Conservation (phyloP, 805 yeast genomes). For the Lachancea thermotolerans region DNA sequence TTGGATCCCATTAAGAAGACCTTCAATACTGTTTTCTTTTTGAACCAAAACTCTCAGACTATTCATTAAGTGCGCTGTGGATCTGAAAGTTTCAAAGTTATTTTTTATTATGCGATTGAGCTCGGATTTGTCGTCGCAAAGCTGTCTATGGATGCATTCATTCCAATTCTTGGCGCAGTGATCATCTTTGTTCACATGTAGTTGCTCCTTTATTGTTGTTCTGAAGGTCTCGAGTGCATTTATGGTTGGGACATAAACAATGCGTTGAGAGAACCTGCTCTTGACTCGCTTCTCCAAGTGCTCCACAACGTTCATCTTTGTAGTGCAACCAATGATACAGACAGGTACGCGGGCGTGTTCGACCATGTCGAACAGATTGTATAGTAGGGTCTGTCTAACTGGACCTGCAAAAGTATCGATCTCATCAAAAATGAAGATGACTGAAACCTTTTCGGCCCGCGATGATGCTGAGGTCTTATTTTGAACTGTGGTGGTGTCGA, state of each 20-base stretch:
- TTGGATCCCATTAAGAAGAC: slow-evolving; percentile 20
- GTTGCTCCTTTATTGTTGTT: slow-evolving; percentile 36
- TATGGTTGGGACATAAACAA: slow-evolving; percentile 53
- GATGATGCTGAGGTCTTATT: slow-evolving; percentile 8
- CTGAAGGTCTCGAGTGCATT: slow-evolving; percentile 43
- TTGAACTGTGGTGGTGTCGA: slow-evolving; percentile 34
- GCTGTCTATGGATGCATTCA: slow-evolving; percentile 25
- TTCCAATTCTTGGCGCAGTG: slow-evolving; percentile 41
- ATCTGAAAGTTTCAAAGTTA: slow-evolving; percentile 54
- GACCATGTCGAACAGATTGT: slow-evolving; percentile 82
- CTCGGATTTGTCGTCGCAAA: slow-evolving; percentile 27
- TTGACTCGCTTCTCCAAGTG: slow-evolving; percentile 85
- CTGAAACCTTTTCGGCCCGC: slow-evolving; percentile 38
- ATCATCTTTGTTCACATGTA: slow-evolving; percentile 28
- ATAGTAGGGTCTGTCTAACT: slow-evolving; percentile 73
- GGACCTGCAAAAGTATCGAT: slow-evolving; percentile 70
- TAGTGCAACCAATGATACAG: slow-evolving; percentile 72
- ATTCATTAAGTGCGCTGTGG: slow-evolving; percentile 45
- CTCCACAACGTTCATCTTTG: slow-evolving; percentile 71
- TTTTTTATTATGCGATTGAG: slow-evolving; percentile 35
- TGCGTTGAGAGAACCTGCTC: slow-evolving; percentile 79
- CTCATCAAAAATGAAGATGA: slow-evolving; percentile 78
- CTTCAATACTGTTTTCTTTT: slow-evolving; percentile 23
- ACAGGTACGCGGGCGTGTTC: slow-evolving; percentile 66
- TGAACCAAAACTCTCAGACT: slow-evolving; percentile 39